Evolutionary conservation across 129 eudicot species (phyloP).

Genomic region (Tagetes patula): DNA sequence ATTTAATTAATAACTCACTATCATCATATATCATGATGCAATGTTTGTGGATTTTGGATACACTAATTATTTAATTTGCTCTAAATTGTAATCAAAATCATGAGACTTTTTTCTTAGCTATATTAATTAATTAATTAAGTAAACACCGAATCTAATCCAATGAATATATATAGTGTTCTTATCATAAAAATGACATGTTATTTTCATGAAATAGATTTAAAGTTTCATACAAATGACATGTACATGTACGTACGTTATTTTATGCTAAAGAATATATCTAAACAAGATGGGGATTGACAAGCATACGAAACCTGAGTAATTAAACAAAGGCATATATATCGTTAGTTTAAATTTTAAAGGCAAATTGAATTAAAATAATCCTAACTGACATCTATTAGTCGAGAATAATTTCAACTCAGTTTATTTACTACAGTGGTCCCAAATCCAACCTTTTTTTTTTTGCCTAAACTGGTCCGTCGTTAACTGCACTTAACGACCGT

Average conservation of each 20-base stretch:
- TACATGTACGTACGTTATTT: neutral
- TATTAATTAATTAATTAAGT: neutral
- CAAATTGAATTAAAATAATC: no score
- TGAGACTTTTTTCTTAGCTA: constrained; percentile 19
- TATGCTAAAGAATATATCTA: constrained; percentile 3
- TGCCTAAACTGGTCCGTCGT: no score
- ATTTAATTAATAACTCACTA: constrained; percentile 30
- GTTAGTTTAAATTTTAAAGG: neutral
- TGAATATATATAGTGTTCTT: constrained; percentile 16
- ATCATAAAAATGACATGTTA: constrained; percentile 21
- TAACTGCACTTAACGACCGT: no score
- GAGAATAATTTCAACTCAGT: no score
- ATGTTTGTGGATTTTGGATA: constrained; percentile 27
- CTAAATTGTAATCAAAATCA: constrained; percentile 21
- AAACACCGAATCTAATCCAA: neutral
- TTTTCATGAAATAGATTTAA: constrained; percentile 14
- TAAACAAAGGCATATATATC: neutral
- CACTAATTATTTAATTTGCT: constrained; percentile 7
- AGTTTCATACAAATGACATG: neutral
- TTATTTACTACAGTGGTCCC: no score
- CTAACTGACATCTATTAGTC: no score
- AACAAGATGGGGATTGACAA: constrained; percentile 12
- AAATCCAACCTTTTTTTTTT: no score
- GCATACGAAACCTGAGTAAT: constrained; percentile 16
- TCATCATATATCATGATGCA: constrained; percentile 29